Evolutionary conservation across 129 eudicot genomes (phyloP).

Genomic region (Helichrysum umbraculigerum): DNA sequence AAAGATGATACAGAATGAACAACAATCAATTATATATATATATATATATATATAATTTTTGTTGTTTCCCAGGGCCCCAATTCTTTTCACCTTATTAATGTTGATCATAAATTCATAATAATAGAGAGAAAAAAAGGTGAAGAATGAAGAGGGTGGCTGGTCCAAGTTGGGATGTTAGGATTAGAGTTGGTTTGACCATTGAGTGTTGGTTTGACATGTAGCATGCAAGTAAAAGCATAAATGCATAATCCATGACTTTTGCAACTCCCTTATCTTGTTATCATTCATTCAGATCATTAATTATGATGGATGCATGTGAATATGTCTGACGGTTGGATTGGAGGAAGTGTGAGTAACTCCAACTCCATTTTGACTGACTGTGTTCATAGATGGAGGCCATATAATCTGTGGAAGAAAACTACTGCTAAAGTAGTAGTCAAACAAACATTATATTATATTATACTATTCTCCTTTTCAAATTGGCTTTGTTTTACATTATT

Average conservation of each 20-base stretch:
- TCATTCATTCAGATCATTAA: neutral
- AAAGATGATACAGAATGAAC: neutral
- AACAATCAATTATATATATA: neutral
- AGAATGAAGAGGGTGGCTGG: constrained; percentile 16
- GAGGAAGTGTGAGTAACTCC: constrained; percentile 21
- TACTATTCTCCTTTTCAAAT: neutral
- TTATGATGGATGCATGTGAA: neutral
- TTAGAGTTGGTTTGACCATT: constrained; percentile 20
- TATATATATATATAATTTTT: neutral
- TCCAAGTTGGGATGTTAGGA: constrained; percentile 25
- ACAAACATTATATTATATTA: neutral
- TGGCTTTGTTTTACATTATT: neutral
- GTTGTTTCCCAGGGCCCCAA: constrained; percentile 18
- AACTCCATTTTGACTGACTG: neutral
- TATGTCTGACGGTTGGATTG: neutral
- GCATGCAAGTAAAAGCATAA: constrained; percentile 6
- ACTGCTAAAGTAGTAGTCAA: neutral
- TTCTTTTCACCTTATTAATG: neutral
- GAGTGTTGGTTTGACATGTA: constrained; percentile 16
- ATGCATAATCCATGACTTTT: constrained; percentile 8
- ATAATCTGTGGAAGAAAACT: constrained; percentile 24
- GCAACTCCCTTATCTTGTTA: constrained; percentile 5
- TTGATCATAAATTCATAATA: neutral
- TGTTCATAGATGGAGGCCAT: constrained; percentile 24
- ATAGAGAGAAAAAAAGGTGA: constrained; percentile 5